Evolutionary conservation across 768 basidiomycete species (phyloP), one percentile per base, ranked within the genome.

Genomic region (Lyophyllum decastes): DNA sequence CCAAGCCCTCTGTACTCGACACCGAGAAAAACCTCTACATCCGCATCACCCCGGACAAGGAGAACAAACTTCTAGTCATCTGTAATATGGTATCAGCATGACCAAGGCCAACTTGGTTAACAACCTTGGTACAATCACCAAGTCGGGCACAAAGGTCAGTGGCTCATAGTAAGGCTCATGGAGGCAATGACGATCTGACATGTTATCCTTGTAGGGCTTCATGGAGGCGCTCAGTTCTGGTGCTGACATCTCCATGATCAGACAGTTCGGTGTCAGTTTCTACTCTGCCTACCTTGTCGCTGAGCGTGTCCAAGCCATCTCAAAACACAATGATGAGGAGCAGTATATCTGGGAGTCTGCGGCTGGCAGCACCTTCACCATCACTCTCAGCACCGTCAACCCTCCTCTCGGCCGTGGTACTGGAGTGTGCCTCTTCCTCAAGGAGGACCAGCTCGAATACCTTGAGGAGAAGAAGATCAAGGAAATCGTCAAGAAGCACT

Each of bases 341-440:
- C 96, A 98, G 77, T 98, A 99, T 82, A 95, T 99, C 77, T 99
- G 96, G 97, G 96, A 99, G 84, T 99, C 96, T n/a, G 90, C 97
- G 62, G 96, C 96, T 30, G 97, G 96, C 72, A 96, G 96, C 55
- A 99, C 96, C 52, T 99, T 98, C 82, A 98, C 97, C 70, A 97
- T 99, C 80, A 97, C 95, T 49, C 89, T 79, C 57, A 96, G 98
- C 75, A 92, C 87, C 60, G 77, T 89, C 72, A 95, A 95, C 80
- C 87, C 90, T 22, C 84, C 92, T 63, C 84, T 99, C 55, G 93
- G 92, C 57, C 95, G 97, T 72, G 96, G 97, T 77, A 89, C 91
- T 49, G 92, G 95, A 76, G 85, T 96, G 68, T 88, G 88, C 63
- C 88, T 96, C 59, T 93, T 78, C 84, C 79, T 99, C 74, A 98